A percentile compares a stretch with the other conserved stretches of the same genome.
Evolutionary conservation across 306 rosid genomes (phyloP).

Genomic region (Vigna nakashimae): DNA sequence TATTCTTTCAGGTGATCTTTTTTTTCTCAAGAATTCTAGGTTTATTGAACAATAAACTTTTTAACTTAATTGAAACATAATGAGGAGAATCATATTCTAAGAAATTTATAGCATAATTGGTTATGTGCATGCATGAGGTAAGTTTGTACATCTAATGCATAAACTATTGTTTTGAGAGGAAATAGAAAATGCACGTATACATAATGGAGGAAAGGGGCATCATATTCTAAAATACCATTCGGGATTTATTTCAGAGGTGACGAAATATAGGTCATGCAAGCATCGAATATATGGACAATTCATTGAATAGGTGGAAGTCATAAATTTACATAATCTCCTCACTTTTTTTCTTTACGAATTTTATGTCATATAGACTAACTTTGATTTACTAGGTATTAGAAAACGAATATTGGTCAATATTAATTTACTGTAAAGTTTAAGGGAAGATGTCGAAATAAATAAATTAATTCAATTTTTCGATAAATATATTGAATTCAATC

Average conservation of each 20-base stretch:
- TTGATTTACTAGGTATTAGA: slow-evolving; percentile 4
- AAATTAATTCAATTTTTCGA: background rate
- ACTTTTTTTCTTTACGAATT: slow-evolving; percentile 19
- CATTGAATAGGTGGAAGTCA: slow-evolving; percentile 23
- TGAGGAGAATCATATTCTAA: slow-evolving; percentile 60
- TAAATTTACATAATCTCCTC: slow-evolving; percentile 16
- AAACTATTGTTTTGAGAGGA: background rate
- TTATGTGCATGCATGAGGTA: slow-evolving; percentile 2
- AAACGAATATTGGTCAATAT: background rate
- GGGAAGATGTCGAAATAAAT: slow-evolving; percentile 12
- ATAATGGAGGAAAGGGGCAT: slow-evolving; percentile 44
- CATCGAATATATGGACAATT: slow-evolving; percentile 31
- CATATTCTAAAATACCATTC: slow-evolving; percentile 45
- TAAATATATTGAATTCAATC: no score
- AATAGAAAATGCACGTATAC: background rate
- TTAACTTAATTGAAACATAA: slow-evolving; percentile 5
- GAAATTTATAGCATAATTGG: slow-evolving; percentile 22
- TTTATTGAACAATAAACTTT: slow-evolving; percentile 1
- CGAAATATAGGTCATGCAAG: slow-evolving; percentile 30
- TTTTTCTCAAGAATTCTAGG: slow-evolving; percentile 18
- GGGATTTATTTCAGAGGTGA: slow-evolving; percentile 33
- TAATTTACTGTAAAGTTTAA: background rate
- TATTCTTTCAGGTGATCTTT: slow-evolving; percentile 30
- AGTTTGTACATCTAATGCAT: background rate
- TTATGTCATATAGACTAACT: background rate